Base-by-base conservation (phyloP, 2,329 filamentous ascomycete species). In the Fusarium euwallaceae region DNA sequence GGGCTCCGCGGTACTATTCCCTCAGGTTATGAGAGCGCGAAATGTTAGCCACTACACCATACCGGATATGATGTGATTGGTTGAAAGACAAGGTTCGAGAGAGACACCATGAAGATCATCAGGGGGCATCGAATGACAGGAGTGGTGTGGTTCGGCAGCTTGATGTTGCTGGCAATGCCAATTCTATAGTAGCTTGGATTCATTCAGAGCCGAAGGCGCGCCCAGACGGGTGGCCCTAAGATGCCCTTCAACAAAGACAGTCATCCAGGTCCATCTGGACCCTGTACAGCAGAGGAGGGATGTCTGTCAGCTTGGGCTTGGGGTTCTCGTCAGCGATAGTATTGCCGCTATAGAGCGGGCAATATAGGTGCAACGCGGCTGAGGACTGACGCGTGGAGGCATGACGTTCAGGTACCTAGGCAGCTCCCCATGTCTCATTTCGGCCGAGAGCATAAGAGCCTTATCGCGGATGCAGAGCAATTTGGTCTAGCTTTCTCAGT, bases 1-100 rank as follows among this genome's bases (percentile, higher is more conserved):
- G 53, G 53, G 53, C 53, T 58, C 53, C 53, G 53, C 53, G 53
- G 53, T 36, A 2, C 32, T 16, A 7, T 4, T 58, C 53, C 22
- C 53, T 58, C 53, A 58, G 32, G 32, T 58, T 58, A 71, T 73
- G 79, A 80, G 79, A 80, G 79, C 79, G 79, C 77, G 78, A 80
- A 80, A 80, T 80, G 79, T 80, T 80, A 78, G 78, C 79, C 79
- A 80, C 78, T 80, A 80, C 79, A 80, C 79, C 79, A 80, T 80
- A 80, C 78, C 78, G 78, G 78, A 80, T 59, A 20, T 53, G 27
- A 80, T 59, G 17, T 53, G 27, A 53, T 53, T 53, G 48, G 48
- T 53, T 53, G 24, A 20, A 8, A 8, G 2, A 7, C 2, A 2
- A 1, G 2, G 3, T 4, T 29, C 6, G 2, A 8, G 17, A 32